These are phyloP conservation scores for Globisporangium carolinianum DNA, from an alignment of 352 stramenopile genomes.

Conservation along the genomic window DNA sequence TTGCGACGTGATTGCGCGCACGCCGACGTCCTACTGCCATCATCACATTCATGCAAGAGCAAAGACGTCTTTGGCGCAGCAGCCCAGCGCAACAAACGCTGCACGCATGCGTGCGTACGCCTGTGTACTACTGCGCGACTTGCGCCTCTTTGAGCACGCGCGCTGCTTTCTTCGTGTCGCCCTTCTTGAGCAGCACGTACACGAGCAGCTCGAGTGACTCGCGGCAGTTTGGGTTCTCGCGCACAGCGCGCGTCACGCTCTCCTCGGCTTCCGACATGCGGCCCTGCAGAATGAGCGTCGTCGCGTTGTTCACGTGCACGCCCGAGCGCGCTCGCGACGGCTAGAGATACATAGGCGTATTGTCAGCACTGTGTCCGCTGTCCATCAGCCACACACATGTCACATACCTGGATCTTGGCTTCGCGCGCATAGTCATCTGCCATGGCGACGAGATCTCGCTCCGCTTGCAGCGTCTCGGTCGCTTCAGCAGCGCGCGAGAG, in stretches of 20 bases:
- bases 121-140: slow-evolving; percentile 35
- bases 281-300: slow-evolving; percentile 65
- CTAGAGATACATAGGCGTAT: slow-evolving; percentile 13
- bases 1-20: no score
- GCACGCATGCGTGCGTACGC: no score
- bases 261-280: slow-evolving; percentile 72
- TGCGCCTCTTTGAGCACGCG: slow-evolving; percentile 84
- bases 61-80: no score
- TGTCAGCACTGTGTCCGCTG: slow-evolving; percentile 5
- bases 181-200: slow-evolving; percentile 86
- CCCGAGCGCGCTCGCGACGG: slow-evolving; percentile 57
- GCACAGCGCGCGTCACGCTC: slow-evolving; percentile 76
- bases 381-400: not conserved
- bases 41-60: no score
- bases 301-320: slow-evolving; percentile 85
- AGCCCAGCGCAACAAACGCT: no score
- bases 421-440: slow-evolving; percentile 76
- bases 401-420: slow-evolving; percentile 57
- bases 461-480: slow-evolving; percentile 60
- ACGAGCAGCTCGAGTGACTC: slow-evolving; percentile 83
- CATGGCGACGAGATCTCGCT: slow-evolving; percentile 65
- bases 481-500: slow-evolving; percentile 79
- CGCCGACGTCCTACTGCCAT: no score
- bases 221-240: slow-evolving; percentile 73
- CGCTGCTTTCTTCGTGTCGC: slow-evolving; percentile 83